Evolutionary conservation across 2,329 filamentous ascomycete species (phyloP).

Genomic region (Rutstroemia sp.): DNA sequence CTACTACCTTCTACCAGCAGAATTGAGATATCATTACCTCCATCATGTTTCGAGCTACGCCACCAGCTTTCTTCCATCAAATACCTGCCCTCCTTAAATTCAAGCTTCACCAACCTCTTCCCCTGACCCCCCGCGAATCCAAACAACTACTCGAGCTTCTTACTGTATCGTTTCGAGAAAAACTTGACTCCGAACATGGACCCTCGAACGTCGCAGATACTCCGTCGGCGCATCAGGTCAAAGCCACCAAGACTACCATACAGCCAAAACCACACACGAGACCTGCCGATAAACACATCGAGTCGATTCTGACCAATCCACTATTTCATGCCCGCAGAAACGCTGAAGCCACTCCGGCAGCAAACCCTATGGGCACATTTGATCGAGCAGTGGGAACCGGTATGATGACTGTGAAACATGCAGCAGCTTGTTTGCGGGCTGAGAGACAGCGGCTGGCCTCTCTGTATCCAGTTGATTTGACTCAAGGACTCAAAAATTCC

Average conservation of each 20-base stretch:
- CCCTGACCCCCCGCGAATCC: slow-evolving; percentile 49
- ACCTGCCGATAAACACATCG: slow-evolving; percentile 38
- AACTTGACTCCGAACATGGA: slow-evolving; percentile 50
- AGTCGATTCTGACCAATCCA: slow-evolving; percentile 43
- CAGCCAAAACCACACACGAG: slow-evolving; percentile 12
- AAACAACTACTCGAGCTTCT: slow-evolving; percentile 52
- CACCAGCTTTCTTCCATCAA: slow-evolving; percentile 38
- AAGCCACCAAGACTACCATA: slow-evolving; percentile 14
- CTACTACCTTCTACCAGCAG: slow-evolving; percentile 25
- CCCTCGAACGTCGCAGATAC: slow-evolving; percentile 24
- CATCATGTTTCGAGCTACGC: slow-evolving; percentile 43
- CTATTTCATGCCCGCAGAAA: slow-evolving; percentile 30
- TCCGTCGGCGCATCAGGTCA: background rate
- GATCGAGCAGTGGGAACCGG: slow-evolving; percentile 26
- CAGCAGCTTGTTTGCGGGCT: slow-evolving; percentile 19
- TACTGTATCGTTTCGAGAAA: slow-evolving; percentile 54
- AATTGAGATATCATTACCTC: slow-evolving; percentile 37
- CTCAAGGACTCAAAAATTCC: slow-evolving; percentile 22
- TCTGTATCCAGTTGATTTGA: slow-evolving; percentile 14
- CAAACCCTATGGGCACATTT: slow-evolving; percentile 27
- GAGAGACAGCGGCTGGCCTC: slow-evolving; percentile 18
- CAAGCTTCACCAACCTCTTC: slow-evolving; percentile 43
- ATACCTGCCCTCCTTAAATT: slow-evolving; percentile 35
- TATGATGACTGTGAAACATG: slow-evolving; percentile 24
- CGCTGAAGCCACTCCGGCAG: background rate